Base-by-base conservation (phyloP, 768 basidiomycete genomes). In the Amanita exitialis region DNA sequence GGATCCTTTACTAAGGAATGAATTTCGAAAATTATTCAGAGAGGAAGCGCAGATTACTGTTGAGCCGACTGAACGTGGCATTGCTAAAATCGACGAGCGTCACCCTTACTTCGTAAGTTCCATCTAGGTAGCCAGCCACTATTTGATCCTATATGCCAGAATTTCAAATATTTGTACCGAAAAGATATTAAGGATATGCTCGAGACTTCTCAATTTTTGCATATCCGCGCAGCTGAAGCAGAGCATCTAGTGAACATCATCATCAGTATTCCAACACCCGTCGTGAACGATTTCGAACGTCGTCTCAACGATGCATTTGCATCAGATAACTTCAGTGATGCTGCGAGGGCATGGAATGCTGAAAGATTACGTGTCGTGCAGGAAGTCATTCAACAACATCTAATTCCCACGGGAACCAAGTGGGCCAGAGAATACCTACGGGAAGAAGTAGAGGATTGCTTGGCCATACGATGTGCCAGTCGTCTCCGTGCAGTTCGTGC, bases 111-210 rank as follows among this genome's bases (percentile, higher is more conserved):
- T 74, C 55, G 86, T 87, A 62, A 51, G 86, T 72, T 25, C 39
- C 25, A 16, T 50, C 18, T 44, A 10, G 25, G 10, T 43, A 35
- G 21, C 44, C 47, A 10, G 1, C 43, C 37, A 21, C 35, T 36
- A 39, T 8, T 41, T 54, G 21, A 44, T 53, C 55, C 51, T 5
- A 30, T 52, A 23, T 44, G 27, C 48, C 59, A 99, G 95, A 83
- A 80, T 59, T 98, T 98, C 78, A 98, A 98, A 73, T 98, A 97
- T 68, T 76, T 97, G 25, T 70, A 75, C 23, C 75, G 85, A 54
- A 98, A 96, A 61, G 81, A 79, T 21, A 75, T 91, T 27, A 62
- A 64, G 25, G 76, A 82, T 4, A 83, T 95, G 79, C 58, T 82
- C 35, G 75, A 82, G 36, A 71, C 76, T 1, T 71, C 88, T 16